Evolutionary conservation across 2,329 filamentous ascomycete species (phyloP), one percentile per base, ranked within the genome.

Genomic region (Colletotrichum navitas): DNA sequence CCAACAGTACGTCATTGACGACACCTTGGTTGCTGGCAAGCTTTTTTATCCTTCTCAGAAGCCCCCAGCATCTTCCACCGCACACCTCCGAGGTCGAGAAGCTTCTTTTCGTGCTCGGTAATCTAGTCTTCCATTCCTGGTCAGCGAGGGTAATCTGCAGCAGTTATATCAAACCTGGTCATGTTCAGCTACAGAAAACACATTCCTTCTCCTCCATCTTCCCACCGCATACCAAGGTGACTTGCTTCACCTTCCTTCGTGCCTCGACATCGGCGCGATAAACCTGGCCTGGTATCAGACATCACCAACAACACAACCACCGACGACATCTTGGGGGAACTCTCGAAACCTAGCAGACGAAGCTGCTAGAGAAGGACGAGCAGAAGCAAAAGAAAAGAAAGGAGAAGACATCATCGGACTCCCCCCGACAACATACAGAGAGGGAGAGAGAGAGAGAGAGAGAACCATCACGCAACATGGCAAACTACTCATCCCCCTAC

Each of bases 191-290:
- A 83, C 85, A 83, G 83, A 86, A 85, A 82, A 85, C 83, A 82
- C 78, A 83, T 81, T 81, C 84, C 82, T 80, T 86, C 84, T 81
- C 85, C 84, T 85, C 86, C 85, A 84, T 85, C 85, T 79, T 85
- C 86, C 86, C 86, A 88, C 83, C 85, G 86, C 84, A 88, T 87
- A 87, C 85, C 86, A 84, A 87, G 87, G 87, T 89, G 87, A 89
- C 86, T 81, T 83, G 83, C 80, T 79, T 84, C 81, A 81, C 82
- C 81, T 79, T 80, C 82, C 81, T 77, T 77, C 79, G 83, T 82
- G 83, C 81, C 80, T 81, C 84, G 83, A 84, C 81, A 83, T 80
- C 81, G 80, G 82, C 83, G 83, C 84, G 79, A 83, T 77, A 77
- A 74, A 74, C 71, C 60, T 41, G 63, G 67, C 52, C 63, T 68